Evolutionary conservation across 441 rosid species (phyloP).

Genomic region (Erodium moschatum): DNA sequence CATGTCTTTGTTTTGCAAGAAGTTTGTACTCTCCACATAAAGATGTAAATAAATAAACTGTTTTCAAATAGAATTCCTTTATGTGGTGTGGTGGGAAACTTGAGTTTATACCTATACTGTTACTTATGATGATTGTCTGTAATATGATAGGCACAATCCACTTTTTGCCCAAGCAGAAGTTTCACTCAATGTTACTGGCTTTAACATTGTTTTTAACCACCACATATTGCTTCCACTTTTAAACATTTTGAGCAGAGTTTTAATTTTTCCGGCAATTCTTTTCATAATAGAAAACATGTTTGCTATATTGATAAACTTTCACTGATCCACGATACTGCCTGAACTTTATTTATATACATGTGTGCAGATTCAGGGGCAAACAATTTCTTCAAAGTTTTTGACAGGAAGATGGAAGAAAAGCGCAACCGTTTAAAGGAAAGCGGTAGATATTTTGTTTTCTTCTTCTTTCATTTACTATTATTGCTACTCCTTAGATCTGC

Average conservation of each 20-base stretch:
- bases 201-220: conserved; percentile 6
- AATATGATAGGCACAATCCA: background rate
- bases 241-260: background rate
- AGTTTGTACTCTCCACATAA: background rate
- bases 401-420: conserved; percentile 77
- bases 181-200: background rate
- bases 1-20: background rate
- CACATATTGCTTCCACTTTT: background rate
- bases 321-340: background rate
- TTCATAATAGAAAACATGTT: background rate
- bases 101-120: background rate
- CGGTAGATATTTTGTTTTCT: conserved; percentile 34
- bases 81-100: background rate
- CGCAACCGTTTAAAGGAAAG: conserved; percentile 67
- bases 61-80: background rate
- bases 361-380: conserved; percentile 53
- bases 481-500: background rate
- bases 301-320: background rate
- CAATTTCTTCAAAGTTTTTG: conserved; percentile 66
- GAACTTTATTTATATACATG: conserved; percentile 18
- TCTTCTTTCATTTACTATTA: conserved; percentile 4
- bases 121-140: background rate
- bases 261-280: background rate
- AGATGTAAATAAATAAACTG: background rate
- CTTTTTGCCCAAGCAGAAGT: background rate